Base-by-base conservation (phyloP, 1,284 basidiomycete genomes). In the Omphalotus olearius region DNA sequence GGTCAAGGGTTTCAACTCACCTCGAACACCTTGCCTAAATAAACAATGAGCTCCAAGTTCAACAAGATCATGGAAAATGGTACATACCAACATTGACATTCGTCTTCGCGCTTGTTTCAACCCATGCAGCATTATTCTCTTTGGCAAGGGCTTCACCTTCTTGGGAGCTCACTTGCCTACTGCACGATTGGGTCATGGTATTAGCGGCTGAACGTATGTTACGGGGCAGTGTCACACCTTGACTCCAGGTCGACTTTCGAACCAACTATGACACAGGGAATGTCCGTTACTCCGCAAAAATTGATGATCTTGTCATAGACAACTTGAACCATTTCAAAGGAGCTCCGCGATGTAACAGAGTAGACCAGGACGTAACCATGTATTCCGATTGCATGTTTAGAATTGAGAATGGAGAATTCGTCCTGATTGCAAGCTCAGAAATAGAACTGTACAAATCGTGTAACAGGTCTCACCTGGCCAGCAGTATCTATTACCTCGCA, bases 401-500 rank as follows among this genome's bases (percentile, higher is more conserved):
- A 63, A 54, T 76, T 78, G 25, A 78, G 64, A 23, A 75, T 72
- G 18, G 75, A 74, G 57, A 74, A 78, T 65, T 78, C 75, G 56
- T 78, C 76, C 76, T 78, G 43, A 28, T 45, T 42, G 25, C 79
- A 14, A 47, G 30, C 5, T 28, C 17, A 2, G 2, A 18, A 16
- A 14, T 23, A 25, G 18, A 10, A 9, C 9, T 16, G 18, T 25
- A 23, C 14, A 30, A 18, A 9, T 30, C 25, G 16, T 17, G 36
- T 37, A 25, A 42, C 28, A 14, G 17, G 40, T 48, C 69, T 56
- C 52, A 82, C 87, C 82, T 99, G 94, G 45, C 97, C 97, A 51
- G 97, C 97, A 55, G 95, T 98, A 72, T 99, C 97, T 65, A 99
- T 93, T 73, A 99, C 98, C 74, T 98, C 94, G 74, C 93, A 93